These are phyloP conservation scores for Lotmaria passim DNA, from an alignment of 208 protist genomes.

Conservation along the genomic window DNA sequence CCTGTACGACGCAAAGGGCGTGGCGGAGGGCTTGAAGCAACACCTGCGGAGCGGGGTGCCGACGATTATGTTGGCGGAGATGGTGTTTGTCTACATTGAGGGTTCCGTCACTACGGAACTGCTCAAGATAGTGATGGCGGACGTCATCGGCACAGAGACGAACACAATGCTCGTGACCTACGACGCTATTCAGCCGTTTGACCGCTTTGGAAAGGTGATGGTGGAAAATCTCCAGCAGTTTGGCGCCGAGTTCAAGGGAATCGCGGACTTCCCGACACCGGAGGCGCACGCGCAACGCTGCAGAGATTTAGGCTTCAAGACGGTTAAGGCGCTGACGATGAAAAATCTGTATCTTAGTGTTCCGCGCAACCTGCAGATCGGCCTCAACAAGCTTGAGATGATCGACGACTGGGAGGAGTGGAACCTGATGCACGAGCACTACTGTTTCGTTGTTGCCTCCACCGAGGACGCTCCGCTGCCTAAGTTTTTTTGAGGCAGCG, in stretches of 20 bases:
- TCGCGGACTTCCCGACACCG: conserved; percentile 71
- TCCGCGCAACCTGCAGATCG: conserved; percentile 60
- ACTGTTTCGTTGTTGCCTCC: conserved; percentile 86
- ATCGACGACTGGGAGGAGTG: conserved; percentile 94
- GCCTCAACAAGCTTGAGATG: conserved; percentile 86
- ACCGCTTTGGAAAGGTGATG: conserved; percentile 91
- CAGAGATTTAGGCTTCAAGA: conserved; percentile 68
- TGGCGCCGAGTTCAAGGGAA: conserved; percentile 75
- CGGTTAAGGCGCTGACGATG: conserved; percentile 76
- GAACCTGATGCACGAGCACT: conserved; percentile 93
- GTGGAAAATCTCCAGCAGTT: conserved; percentile 72
- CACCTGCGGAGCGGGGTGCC: conserved; percentile 51
- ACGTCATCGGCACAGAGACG: conserved; percentile 52
- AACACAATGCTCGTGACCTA: conserved; percentile 76
- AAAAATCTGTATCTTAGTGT: conserved; percentile 79
- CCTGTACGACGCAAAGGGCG: conserved; percentile 55
- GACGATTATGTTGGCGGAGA: conserved; percentile 87
- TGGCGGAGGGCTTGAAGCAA: conserved; percentile 52
- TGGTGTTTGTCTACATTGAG: conserved; percentile 92
- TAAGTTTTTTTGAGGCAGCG: conserved; percentile 40
- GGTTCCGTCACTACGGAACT: conserved; percentile 66
- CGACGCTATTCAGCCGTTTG: conserved; percentile 86
- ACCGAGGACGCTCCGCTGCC: conserved; percentile 49
- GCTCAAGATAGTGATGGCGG: conserved; percentile 51
- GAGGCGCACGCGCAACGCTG: conserved; percentile 73